A percentile compares a stretch with the other conserved stretches of the same genome.
phyloP scores from a whole-genome alignment of 73 alveolate species.

The Paramecium primaurelia region DNA sequence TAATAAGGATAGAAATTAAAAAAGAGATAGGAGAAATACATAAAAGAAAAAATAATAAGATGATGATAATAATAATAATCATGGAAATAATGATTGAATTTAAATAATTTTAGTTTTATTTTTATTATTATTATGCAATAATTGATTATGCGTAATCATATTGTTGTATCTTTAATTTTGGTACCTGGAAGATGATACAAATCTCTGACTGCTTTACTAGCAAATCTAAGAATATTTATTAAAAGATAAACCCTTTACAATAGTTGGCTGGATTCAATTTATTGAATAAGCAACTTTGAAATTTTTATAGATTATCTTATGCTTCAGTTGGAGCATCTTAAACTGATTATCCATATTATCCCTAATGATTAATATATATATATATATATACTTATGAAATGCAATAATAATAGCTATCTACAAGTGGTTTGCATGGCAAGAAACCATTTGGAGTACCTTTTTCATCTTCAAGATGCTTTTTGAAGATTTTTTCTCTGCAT shows the following conservation, averaged over 20 bases:
- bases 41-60: neutral
- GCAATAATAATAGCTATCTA: constrained; percentile 37
- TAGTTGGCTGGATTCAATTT: constrained; percentile 3
- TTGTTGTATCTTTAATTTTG: constrained; percentile 12
- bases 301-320: neutral
- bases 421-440: constrained; percentile 7
- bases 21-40: neutral
- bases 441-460: neutral
- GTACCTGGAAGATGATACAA: constrained; percentile 5
- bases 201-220: constrained; percentile 14
- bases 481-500: constrained; percentile 31
- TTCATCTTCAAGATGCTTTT: neutral
- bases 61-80: neutral
- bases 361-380: neutral
- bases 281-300: neutral
- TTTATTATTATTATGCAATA: neutral
- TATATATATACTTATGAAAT: neutral
- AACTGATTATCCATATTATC: neutral
- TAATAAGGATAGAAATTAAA: neutral
- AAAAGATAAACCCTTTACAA: neutral
- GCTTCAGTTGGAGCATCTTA: constrained; percentile 20
- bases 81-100: neutral
- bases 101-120: neutral
- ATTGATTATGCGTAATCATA: neutral
- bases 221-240: neutral